Evolutionary conservation across 1,284 basidiomycete genomes (phyloP), one percentile per base, ranked within the genome.

Genomic region (Calocybe gambosa): DNA sequence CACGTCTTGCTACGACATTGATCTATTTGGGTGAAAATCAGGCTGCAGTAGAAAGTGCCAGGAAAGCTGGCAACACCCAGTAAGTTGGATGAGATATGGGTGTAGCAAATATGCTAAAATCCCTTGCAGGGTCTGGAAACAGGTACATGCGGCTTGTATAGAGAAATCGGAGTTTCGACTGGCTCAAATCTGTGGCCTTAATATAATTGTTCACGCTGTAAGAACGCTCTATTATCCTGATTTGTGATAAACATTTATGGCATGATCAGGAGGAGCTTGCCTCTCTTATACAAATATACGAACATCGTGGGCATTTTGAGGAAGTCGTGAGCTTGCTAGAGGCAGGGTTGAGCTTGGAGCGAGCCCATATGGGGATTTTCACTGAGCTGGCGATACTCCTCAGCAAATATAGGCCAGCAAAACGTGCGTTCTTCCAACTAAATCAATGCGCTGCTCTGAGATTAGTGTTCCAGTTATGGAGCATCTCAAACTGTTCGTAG

Each of bases 11-110:
- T 1, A 99, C 96, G 1, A 99, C 96, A 6, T 81, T 98, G 59
- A 98, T 99, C 64, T 99, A 99, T 70, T 80, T 99, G 42, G 91
- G 92, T 46, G 95, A 99, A 70, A 98, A 97, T 66, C 95, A 98
- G 67, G 82, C 90, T 43, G 96, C 96, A 15, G 96, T 99, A 15
- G 96, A 99, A 68, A 96, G 95, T 53, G 96, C 96, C 15, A 79
- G 96, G 53, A 99, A 99, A 67, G 96, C 96, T 15, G 96, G 96
- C 25, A 99, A 99, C 65, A 99, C 96, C 8, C 93, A 96, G 87
- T 89, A 56, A 58, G 83, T 72, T 15, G 25, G 15, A 29, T 29
- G 44, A 36, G 28, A n/a, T 28, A 15, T 46, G 12, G 5, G 23
- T 39, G n/a, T 15, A 23, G n/a, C 29, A 41, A 38, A 34, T 39